Base-by-base conservation (phyloP, 805 yeast species). In the Torulaspora maleeae region DNA sequence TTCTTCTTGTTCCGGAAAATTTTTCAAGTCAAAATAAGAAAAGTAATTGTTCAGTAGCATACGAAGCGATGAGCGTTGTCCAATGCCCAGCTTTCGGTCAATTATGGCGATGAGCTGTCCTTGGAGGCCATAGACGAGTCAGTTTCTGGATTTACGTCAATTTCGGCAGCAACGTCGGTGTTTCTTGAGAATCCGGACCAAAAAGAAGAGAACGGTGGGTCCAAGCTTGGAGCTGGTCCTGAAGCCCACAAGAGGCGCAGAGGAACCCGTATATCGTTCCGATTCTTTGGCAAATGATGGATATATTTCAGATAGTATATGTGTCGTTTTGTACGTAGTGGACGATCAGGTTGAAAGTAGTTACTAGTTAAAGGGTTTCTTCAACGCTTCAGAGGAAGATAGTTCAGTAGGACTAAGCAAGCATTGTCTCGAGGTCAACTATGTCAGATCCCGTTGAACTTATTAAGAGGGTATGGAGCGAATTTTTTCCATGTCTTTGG, bases 401-500 rank as follows among this genome's bases (percentile, higher is more conserved):
- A 27, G 4, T 6, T 8, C 25, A 22, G 5, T 2, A 8, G 25
- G 10, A 22, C 25, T 19, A 25, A 29, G 16, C n/a, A 2, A 38
- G 16, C 16, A n/a, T 10, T 15, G 27, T 5, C 25, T 17, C 12
- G 10, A 5, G 16, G 7, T 15, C 24, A 12, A 36, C 36, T 19
- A 71, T 71, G 74, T 60, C 74, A 34, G 77, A 75, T 58, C 77
- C 79, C 27, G 63, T 66, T 36, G 60, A 71, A 12, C 66, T 76
- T 47, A 68, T 77, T 29, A 66, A 67, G 44, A 72, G 53, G 45
- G 66, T 63, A 46, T 38, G 66, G 37, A n/a, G 44, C 36, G 66
- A 33, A n/a, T 13, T 15, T 20, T 13, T 12, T 16, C 22, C 8
- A 9, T 27, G 3, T 16, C 6, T 11, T 35, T 32, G 4, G 8